phyloP scores from a whole-genome alignment of 1,284 basidiomycete species.

The Pascua guehoae region DNA sequence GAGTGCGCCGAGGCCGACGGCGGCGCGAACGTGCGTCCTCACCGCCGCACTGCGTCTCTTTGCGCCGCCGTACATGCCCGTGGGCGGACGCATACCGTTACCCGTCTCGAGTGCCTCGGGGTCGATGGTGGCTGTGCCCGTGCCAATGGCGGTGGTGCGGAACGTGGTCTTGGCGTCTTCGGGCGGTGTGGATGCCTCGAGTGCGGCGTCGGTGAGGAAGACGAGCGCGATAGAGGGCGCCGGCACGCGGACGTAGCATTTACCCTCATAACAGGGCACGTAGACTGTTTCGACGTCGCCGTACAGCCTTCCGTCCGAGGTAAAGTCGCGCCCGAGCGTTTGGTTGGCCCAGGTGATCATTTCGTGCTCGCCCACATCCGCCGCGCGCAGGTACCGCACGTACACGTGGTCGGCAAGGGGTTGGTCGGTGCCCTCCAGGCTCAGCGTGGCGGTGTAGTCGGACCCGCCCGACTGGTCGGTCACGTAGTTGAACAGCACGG shows the following conservation, averaged over 20 bases:
- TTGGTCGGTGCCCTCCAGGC: slow-evolving; percentile 7
- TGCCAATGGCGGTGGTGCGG: slow-evolving; percentile 51
- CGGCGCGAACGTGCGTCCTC: neutral
- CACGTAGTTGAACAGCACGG: slow-evolving; percentile 66
- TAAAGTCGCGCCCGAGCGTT: slow-evolving; percentile 64
- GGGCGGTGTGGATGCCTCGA: slow-evolving; percentile 49
- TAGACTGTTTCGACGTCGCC: slow-evolving; percentile 57
- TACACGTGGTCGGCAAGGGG: slow-evolving; percentile 11
- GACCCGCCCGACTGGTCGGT: slow-evolving; percentile 50
- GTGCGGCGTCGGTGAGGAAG: slow-evolving; percentile 58
- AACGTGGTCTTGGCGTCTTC: slow-evolving; percentile 54
- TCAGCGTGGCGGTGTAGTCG: slow-evolving; percentile 33
- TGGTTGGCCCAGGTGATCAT: slow-evolving; percentile 71
- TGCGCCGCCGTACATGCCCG: slow-evolving; percentile 1
- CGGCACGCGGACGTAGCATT: slow-evolving; percentile 62
- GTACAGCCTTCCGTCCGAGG: slow-evolving; percentile 61
- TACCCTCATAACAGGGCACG: slow-evolving; percentile 57
- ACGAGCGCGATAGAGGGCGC: slow-evolving; percentile 70
- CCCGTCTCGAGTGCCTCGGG: slow-evolving; percentile 40
- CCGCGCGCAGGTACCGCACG: slow-evolving; percentile 49
- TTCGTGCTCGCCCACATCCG: slow-evolving; percentile 58
- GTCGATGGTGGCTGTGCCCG: slow-evolving; percentile 41
- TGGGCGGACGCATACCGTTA: slow-evolving; percentile 36
- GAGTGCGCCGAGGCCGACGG: slow-evolving; percentile 1
- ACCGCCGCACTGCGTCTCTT: neutral